Conservation (phyloP, 2,329 filamentous ascomycete species). For the Penicillium sp. region DNA sequence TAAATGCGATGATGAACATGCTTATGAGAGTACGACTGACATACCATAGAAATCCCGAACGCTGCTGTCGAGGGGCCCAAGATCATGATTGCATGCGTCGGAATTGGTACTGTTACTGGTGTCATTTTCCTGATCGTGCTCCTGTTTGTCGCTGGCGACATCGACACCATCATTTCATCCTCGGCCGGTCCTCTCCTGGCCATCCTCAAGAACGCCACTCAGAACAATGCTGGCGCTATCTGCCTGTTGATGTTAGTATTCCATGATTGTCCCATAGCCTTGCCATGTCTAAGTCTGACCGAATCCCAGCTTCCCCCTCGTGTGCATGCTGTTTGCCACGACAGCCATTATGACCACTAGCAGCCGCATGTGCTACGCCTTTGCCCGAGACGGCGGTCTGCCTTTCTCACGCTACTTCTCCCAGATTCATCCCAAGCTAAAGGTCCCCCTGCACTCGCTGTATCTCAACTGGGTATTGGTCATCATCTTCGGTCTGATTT, state of each 20-base stretch:
- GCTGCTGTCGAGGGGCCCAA: slow-evolving; percentile 54
- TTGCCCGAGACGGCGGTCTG: slow-evolving; percentile 57
- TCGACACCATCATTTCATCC: slow-evolving; percentile 52
- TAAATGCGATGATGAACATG: slow-evolving; percentile 5
- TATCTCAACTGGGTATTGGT: slow-evolving; percentile 57
- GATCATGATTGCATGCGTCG: slow-evolving; percentile 62
- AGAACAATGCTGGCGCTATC: slow-evolving; percentile 56
- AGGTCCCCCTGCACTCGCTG: slow-evolving; percentile 63
- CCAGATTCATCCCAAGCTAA: slow-evolving; percentile 56
- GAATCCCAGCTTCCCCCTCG: slow-evolving; percentile 27
- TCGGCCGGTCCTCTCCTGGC: slow-evolving; percentile 56
- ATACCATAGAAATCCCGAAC: slow-evolving; percentile 38
- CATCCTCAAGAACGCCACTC: slow-evolving; percentile 59
- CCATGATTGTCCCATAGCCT: background rate
- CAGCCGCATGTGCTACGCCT: slow-evolving; percentile 36
- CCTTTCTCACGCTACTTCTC: slow-evolving; percentile 58
- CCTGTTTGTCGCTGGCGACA: slow-evolving; percentile 59
- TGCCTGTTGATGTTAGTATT: slow-evolving; percentile 55
- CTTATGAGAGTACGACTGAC: slow-evolving; percentile 3
- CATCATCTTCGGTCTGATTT: slow-evolving; percentile 64
- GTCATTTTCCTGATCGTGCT: slow-evolving; percentile 59
- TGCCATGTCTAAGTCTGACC: slow-evolving; percentile 7
- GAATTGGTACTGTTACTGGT: slow-evolving; percentile 59
- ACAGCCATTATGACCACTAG: slow-evolving; percentile 36
- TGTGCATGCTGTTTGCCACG: slow-evolving; percentile 32